A percentile compares a stretch with the other conserved stretches of the same genome.
phyloP scores from a whole-genome alignment of 2,329 filamentous ascomycete species.

The Pyricularia sp. region DNA sequence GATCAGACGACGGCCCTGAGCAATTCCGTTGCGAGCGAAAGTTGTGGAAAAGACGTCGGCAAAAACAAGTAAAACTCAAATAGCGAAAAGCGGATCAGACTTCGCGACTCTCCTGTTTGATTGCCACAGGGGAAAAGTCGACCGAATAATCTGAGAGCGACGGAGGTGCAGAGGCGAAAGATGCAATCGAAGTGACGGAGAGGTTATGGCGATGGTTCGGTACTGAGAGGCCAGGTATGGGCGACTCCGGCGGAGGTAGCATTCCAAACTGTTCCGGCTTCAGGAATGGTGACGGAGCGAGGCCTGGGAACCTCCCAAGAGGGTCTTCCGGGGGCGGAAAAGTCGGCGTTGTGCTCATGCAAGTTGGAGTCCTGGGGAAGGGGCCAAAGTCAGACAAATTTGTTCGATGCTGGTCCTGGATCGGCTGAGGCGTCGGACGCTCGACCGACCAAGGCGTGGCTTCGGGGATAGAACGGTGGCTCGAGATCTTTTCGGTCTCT shows the following conservation, averaged over 20 bases:
- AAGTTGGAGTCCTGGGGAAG: slow-evolving; percentile 34
- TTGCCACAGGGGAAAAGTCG: slow-evolving; percentile 22
- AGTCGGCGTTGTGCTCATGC: slow-evolving; percentile 31
- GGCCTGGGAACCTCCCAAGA: slow-evolving; percentile 21
- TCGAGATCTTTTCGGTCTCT: slow-evolving; percentile 31
- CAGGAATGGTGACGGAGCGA: slow-evolving; percentile 34
- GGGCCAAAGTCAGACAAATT: slow-evolving; percentile 43
- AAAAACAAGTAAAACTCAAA: slow-evolving; percentile 17
- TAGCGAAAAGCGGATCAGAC: slow-evolving; percentile 13
- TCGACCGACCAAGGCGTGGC: neutral
- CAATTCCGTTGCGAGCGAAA: slow-evolving; percentile 12
- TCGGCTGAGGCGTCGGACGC: slow-evolving; percentile 3
- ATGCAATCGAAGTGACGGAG: slow-evolving; percentile 10
- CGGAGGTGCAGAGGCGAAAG: slow-evolving; percentile 2
- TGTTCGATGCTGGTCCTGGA: slow-evolving; percentile 5
- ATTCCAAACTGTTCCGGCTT: slow-evolving; percentile 31
- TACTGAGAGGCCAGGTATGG: slow-evolving; percentile 22
- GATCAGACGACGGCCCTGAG: neutral
- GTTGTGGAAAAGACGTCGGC: slow-evolving; percentile 8
- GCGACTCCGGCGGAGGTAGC: slow-evolving; percentile 36
- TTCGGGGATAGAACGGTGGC: slow-evolving; percentile 9
- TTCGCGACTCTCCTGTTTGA: slow-evolving; percentile 24
- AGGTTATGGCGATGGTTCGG: slow-evolving; percentile 27
- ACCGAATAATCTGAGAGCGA: slow-evolving; percentile 7
- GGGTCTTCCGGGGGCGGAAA: slow-evolving; percentile 35